Base-by-base conservation (phyloP, 2,329 filamentous ascomycete species). In the Xylaria sp. region DNA sequence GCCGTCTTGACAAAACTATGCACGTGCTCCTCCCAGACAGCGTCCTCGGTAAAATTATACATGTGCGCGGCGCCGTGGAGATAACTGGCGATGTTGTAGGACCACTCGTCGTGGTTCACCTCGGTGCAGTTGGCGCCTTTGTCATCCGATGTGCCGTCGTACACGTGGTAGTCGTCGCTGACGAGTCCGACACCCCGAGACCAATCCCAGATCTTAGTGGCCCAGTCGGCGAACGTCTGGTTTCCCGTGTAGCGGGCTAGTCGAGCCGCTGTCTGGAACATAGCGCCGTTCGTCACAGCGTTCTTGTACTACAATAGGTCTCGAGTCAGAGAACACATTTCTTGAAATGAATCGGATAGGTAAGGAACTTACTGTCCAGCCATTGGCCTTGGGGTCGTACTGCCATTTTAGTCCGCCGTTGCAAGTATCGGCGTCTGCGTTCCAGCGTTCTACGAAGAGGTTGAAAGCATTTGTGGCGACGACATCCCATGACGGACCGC, bases 201-300 rank as follows among this genome's bases (percentile, higher is more conserved):
- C 87, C 88, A 90, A 57, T 88, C 82, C 74, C 88, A 97, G n/a
- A 89, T 80, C 70, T 82, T 88, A 60, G 85, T 81, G 0, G 92
- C 92, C 90, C 90, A 93, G 14, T 91, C 84, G 8, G 85, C 82
- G 73, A 96, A 96, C 0, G 90, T 95, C 57, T 84, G 72, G 76
- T 96, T 94, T 38, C 87, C 86, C 0, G 92, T 96, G 78, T 92
- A 95, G 6, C 89, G 83, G 0, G 90, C 91, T 12, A 96, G 82
- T 14, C 92, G 88, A 4, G 92, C 83, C n/a, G 85, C 87, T n/a
- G 90, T 75, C 74, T 90, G 88, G 78, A 90, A 89, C 76, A 90
- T 89, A 75, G 86, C 88, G 4, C 88, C 88, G 77, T 90, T 90
- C 45, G 87, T 86, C 68, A 90, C 88, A 25, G 84, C 82, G 77